These are phyloP conservation scores for Hippophae rhamnoides DNA, from an alignment of 306 rosid species.

Conservation along the genomic window DNA sequence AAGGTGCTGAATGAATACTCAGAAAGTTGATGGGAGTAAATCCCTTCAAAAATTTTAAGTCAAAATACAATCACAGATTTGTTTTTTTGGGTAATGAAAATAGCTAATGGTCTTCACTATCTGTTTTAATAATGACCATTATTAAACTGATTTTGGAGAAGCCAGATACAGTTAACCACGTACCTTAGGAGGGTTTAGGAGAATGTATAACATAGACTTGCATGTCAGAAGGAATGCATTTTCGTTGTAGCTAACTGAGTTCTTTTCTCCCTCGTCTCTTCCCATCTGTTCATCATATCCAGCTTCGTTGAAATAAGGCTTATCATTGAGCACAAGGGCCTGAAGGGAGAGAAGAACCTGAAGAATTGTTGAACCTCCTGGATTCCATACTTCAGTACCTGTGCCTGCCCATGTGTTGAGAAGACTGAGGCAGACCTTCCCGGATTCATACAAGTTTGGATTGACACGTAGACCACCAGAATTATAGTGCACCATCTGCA, in stretches of 20 bases:
- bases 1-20: neutral
- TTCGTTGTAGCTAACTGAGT: constrained; percentile 86
- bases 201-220: constrained; percentile 68
- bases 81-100: too few relatives aligned
- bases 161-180: constrained; percentile 4
- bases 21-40: neutral
- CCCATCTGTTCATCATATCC: constrained; percentile 90
- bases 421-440: constrained; percentile 90
- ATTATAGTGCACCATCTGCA: constrained; percentile 77
- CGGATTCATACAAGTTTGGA: constrained; percentile 90
- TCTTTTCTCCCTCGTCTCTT: constrained; percentile 87
- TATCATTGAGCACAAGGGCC: constrained; percentile 92
- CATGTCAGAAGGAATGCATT: constrained; percentile 80
- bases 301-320: constrained; percentile 97
- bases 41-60: too few relatives aligned
- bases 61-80: too few relatives aligned
- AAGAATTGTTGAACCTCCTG: constrained; percentile 66
- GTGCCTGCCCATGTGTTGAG: constrained; percentile 85
- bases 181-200: constrained; percentile 76
- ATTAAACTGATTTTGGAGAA: neutral
- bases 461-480: constrained; percentile 85
- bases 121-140: neutral
- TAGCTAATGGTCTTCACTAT: neutral
- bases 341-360: constrained; percentile 96
- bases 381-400: constrained; percentile 76